Conservation (phyloP, 371 early-diverging fungal species). For the Mortierella sp. region DNA sequence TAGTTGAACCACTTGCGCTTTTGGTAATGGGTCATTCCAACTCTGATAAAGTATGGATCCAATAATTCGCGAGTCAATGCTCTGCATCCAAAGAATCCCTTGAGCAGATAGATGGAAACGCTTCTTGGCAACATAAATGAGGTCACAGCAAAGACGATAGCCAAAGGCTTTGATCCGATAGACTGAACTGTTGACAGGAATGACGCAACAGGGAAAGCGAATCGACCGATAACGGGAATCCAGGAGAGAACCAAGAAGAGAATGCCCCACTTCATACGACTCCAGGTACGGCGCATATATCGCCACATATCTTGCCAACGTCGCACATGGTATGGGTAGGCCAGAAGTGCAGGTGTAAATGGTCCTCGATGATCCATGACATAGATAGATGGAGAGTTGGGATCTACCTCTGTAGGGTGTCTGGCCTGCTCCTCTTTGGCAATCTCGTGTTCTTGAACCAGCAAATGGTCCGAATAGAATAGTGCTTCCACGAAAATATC, state of each 20-base stretch:
- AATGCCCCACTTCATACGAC: conserved; percentile 62
- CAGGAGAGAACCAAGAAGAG: conserved; percentile 64
- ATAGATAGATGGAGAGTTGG: conserved; percentile 28
- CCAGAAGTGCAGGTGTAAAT: conserved; percentile 60
- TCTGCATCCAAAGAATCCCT: conserved; percentile 72
- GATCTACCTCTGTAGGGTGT: conserved; percentile 10
- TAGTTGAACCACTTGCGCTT: conserved; percentile 72
- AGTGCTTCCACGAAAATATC: conserved; percentile 74
- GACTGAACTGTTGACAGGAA: conserved; percentile 54
- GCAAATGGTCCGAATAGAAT: conserved; percentile 59
- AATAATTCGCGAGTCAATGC: conserved; percentile 73
- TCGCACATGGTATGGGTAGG: conserved; percentile 59
- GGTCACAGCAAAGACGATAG: conserved; percentile 57
- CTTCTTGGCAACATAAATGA: conserved; percentile 63
- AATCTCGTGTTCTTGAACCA: conserved; percentile 44
- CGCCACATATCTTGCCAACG: conserved; percentile 68
- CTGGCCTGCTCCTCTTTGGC: conserved; percentile 48
- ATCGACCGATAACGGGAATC: conserved; percentile 68
- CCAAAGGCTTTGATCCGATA: conserved; percentile 54
- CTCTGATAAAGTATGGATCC: conserved; percentile 76
- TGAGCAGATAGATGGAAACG: conserved; percentile 62
- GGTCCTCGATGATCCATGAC: conserved; percentile 60
- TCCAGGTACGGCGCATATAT: conserved; percentile 64
- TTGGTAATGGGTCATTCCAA: conserved; percentile 64
- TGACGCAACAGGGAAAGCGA: conserved; percentile 70